Conservation (phyloP, 257 asterid species). For the Solanum bukasovii region DNA sequence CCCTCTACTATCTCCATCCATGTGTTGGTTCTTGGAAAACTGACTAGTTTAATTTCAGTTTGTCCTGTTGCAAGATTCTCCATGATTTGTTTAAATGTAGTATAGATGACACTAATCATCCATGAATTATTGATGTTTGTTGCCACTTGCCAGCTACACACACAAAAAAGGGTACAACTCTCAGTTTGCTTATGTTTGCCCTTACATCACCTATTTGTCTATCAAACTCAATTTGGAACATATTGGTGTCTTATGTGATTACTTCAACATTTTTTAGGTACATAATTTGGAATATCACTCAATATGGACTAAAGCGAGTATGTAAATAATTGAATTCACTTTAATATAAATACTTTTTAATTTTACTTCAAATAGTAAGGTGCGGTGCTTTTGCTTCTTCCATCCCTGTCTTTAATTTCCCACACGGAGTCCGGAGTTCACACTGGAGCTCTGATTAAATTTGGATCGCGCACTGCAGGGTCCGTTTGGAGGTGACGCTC, state of each 20-base stretch:
- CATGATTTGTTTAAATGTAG: neutral
- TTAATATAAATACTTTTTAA: too few relatives aligned
- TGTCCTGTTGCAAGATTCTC: neutral
- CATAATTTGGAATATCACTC: too few relatives aligned
- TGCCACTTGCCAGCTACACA: neutral
- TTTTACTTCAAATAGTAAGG: too few relatives aligned
- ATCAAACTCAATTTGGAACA: neutral
- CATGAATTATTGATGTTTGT: neutral
- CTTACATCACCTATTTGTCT: neutral
- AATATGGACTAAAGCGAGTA: too few relatives aligned
- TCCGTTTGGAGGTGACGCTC: fast-evolving
- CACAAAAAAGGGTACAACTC: neutral
- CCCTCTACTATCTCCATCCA: neutral
- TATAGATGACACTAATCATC: neutral
- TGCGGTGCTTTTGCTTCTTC: too few relatives aligned
- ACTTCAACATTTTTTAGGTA: too few relatives aligned
- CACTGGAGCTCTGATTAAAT: too few relatives aligned
- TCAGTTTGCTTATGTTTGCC: neutral
- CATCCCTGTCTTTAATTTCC: too few relatives aligned
- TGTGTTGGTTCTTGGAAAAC: neutral
- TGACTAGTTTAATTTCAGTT: neutral
- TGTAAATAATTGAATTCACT: too few relatives aligned
- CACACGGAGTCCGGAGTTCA: too few relatives aligned
- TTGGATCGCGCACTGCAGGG: too few relatives aligned
- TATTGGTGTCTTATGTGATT: too few relatives aligned